Evolutionary conservation across 805 yeast genomes (phyloP).

Genomic region (Suhomyces sp.): DNA sequence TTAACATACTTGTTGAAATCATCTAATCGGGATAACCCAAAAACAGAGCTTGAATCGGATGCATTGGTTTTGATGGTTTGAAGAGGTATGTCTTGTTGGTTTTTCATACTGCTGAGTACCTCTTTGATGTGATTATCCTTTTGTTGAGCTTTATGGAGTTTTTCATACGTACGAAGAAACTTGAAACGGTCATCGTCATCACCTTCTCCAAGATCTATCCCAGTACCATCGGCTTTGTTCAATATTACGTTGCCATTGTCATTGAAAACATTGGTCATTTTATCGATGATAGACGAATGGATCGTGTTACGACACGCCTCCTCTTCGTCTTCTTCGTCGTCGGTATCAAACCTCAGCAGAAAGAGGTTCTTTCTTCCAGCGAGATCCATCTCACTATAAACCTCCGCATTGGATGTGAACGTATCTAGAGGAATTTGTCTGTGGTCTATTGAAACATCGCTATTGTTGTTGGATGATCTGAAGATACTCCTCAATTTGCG

Average conservation of each 20-base stretch:
- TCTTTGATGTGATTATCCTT: constrained; percentile 3
- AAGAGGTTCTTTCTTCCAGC: constrained; percentile 11
- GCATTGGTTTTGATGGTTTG: constrained; percentile 4
- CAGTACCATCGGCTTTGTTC: neutral
- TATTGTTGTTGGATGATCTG: neutral
- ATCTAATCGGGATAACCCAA: constrained; percentile 29
- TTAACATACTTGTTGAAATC: constrained; percentile 34
- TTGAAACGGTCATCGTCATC: constrained; percentile 20
- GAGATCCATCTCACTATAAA: constrained; percentile 9
- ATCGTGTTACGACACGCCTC: constrained; percentile 11
- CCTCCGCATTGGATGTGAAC: neutral
- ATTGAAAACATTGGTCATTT: constrained; percentile 12
- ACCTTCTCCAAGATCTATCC: neutral
- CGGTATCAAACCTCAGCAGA: constrained; percentile 18
- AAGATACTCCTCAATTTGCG: constrained; percentile 9
- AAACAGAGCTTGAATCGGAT: constrained; percentile 19
- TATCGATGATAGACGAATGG: constrained; percentile 23
- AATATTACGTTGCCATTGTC: neutral
- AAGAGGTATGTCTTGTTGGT: constrained; percentile 9
- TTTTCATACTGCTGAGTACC: constrained; percentile 8
- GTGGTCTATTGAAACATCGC: neutral
- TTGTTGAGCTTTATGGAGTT: constrained; percentile 9
- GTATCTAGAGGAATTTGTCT: neutral
- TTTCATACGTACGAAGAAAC: constrained; percentile 24
- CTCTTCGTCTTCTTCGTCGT: constrained; percentile 6